A percentile compares a stretch with the other conserved stretches of the same genome.
Conservation (phyloP, 2,329 filamentous ascomycete genomes). For the Microsporum audouinii region DNA sequence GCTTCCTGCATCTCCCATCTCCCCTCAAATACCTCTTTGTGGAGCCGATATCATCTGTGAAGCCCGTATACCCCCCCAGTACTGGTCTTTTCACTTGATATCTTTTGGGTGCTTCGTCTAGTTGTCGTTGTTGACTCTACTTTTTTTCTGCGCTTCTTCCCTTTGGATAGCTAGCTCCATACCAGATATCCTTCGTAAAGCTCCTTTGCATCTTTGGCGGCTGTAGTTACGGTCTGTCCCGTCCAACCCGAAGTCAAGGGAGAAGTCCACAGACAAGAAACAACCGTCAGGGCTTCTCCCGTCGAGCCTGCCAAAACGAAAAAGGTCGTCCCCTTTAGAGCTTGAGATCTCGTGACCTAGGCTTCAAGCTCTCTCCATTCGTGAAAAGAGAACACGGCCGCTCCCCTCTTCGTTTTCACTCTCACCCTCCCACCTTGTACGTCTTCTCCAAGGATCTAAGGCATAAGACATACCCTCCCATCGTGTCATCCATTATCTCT, state of each 20-base stretch:
- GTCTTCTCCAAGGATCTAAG: neutral
- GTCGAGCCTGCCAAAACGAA: neutral
- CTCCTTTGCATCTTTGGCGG: neutral
- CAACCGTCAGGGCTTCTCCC: neutral
- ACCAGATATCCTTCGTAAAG: neutral
- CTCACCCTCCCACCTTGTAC: neutral
- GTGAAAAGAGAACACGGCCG: neutral
- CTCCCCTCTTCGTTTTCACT: neutral
- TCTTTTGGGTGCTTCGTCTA: neutral
- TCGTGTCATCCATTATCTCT: neutral
- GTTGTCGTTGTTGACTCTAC: neutral
- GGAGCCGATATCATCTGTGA: neutral
- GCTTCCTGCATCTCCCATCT: neutral
- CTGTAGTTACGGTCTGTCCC: neutral
- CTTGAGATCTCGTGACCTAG: neutral
- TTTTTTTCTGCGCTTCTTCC: neutral
- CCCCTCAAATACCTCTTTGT: neutral
- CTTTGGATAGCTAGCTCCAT: slow-evolving; percentile 1
- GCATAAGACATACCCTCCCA: neutral
- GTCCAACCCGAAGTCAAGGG: neutral
- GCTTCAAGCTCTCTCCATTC: neutral
- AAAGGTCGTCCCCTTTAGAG: neutral
- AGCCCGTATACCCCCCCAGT: slow-evolving; percentile 1
- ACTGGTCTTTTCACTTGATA: neutral
- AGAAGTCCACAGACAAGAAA: neutral